A percentile compares a stretch with the other conserved stretches of the same genome.
Conservation (phyloP, 2,329 filamentous ascomycete species). For the Alternaria consortialis region DNA sequence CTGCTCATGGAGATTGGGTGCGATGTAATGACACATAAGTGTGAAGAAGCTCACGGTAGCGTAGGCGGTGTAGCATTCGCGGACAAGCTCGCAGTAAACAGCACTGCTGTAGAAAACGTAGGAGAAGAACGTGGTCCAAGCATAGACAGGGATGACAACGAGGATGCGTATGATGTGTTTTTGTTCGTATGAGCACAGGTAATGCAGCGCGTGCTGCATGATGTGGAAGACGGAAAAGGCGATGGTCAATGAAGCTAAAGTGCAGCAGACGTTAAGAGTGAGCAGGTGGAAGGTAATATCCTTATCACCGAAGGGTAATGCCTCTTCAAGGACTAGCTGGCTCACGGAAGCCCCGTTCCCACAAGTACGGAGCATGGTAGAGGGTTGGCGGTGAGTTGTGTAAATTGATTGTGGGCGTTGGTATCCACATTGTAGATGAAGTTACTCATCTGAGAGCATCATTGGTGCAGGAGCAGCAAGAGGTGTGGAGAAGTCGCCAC, state of each 20-base stretch:
- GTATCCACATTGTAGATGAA: not conserved
- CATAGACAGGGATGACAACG: slow-evolving; percentile 86
- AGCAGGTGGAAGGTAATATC: slow-evolving; percentile 66
- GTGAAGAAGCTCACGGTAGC: slow-evolving; percentile 88
- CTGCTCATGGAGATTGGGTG: slow-evolving; percentile 78
- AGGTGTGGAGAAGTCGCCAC: not conserved
- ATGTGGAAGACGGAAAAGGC: slow-evolving; percentile 64
- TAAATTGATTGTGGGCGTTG: not conserved
- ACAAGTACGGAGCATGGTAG: not conserved
- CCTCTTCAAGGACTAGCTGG: not conserved
- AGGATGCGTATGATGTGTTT: slow-evolving; percentile 84
- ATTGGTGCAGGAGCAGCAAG: not conserved
- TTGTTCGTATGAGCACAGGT: slow-evolving; percentile 67
- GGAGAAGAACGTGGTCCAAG: slow-evolving; percentile 75
- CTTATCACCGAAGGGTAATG: slow-evolving; percentile 33
- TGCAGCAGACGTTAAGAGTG: slow-evolving; percentile 62
- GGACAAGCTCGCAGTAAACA: slow-evolving; percentile 81
- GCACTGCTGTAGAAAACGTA: slow-evolving; percentile 78
- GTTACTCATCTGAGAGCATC: not conserved
- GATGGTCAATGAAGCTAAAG: slow-evolving; percentile 63
- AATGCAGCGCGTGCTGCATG: slow-evolving; percentile 66
- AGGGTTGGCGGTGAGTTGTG: not conserved
- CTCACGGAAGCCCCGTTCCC: not conserved
- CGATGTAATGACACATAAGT: slow-evolving; percentile 81
- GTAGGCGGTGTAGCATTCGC: slow-evolving; percentile 89